Conservation (phyloP, 352 stramenopile species). For the Phytophthora idaei region DNA sequence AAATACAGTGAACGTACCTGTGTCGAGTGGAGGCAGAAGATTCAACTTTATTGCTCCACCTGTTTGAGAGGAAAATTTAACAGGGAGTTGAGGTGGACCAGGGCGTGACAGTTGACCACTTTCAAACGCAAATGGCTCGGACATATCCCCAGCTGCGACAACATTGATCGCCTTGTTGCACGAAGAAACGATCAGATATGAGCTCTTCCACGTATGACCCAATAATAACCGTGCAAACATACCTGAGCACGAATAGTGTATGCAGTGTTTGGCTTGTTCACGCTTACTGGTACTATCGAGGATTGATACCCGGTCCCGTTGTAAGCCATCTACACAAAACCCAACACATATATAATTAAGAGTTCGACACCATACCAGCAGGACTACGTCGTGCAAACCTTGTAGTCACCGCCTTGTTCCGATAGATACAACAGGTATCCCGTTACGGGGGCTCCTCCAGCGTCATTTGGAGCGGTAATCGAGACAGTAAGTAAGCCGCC, state of each 20-base stretch:
- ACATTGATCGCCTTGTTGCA: constrained; percentile 46
- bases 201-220: background rate
- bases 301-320: constrained; percentile 29
- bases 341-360: background rate
- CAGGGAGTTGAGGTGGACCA: constrained; percentile 43
- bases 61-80: constrained; percentile 17
- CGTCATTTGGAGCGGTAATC: constrained; percentile 42
- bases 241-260: constrained; percentile 54
- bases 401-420: constrained; percentile 2
- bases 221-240: constrained; percentile 2
- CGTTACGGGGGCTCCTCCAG: constrained; percentile 42
- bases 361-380: background rate
- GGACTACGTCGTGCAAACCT: constrained; percentile 9
- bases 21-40: constrained; percentile 49
- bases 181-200: background rate
- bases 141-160: constrained; percentile 41
- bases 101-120: constrained; percentile 47
- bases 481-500: constrained; percentile 51
- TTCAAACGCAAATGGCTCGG: constrained; percentile 32
- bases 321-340: constrained; percentile 34
- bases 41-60: constrained; percentile 46
- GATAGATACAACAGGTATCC: constrained; percentile 37
- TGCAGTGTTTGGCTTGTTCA: constrained; percentile 36
- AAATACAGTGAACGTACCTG: constrained; percentile 25
- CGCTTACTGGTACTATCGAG: constrained; percentile 39